phyloP scores from a whole-genome alignment of 768 basidiomycete genomes.

The Termitomyces bulborhizus region DNA sequence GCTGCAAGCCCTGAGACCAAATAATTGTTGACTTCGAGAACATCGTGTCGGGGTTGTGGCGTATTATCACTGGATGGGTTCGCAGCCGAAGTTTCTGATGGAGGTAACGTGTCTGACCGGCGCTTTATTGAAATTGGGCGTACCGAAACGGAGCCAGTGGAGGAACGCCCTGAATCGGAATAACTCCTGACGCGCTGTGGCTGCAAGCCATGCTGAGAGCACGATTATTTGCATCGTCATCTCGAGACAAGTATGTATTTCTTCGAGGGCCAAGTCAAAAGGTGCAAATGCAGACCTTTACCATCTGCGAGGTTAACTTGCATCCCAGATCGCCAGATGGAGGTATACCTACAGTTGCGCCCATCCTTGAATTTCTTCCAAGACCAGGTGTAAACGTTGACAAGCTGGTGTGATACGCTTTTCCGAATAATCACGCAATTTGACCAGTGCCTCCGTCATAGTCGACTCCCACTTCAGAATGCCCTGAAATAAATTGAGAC shows the following conservation, averaged over 20 bases:
- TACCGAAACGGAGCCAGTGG: conserved; percentile 71
- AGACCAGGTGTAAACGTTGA: conserved; percentile 68
- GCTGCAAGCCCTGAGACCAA: conserved; percentile 62
- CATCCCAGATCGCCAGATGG: conserved; percentile 4
- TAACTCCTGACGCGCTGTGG: conserved; percentile 60
- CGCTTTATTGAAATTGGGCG: conserved; percentile 13
- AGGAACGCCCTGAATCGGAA: conserved; percentile 75
- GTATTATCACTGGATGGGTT: conserved; percentile 48
- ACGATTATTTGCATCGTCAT: conserved; percentile 53
- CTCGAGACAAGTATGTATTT: conserved; percentile 47
- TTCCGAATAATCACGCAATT: conserved; percentile 69
- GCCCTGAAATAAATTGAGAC: conserved; percentile 36
- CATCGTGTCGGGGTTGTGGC: conserved; percentile 55
- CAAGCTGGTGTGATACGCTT: conserved; percentile 66
- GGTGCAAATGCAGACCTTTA: conserved; percentile 49
- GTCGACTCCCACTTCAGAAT: conserved; percentile 81
- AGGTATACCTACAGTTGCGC: conserved; percentile 47
- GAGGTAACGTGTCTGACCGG: neutral
- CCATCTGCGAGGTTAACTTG: conserved; percentile 8
- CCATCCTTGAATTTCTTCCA: conserved; percentile 81
- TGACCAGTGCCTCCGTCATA: conserved; percentile 62
- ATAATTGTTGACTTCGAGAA: conserved; percentile 77
- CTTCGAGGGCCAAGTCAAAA: conserved; percentile 48
- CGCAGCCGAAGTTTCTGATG: conserved; percentile 40
- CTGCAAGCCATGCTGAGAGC: conserved; percentile 62